phyloP scores from a whole-genome alignment of 1,284 basidiomycete species.

The Ustilago xerochloae region DNA sequence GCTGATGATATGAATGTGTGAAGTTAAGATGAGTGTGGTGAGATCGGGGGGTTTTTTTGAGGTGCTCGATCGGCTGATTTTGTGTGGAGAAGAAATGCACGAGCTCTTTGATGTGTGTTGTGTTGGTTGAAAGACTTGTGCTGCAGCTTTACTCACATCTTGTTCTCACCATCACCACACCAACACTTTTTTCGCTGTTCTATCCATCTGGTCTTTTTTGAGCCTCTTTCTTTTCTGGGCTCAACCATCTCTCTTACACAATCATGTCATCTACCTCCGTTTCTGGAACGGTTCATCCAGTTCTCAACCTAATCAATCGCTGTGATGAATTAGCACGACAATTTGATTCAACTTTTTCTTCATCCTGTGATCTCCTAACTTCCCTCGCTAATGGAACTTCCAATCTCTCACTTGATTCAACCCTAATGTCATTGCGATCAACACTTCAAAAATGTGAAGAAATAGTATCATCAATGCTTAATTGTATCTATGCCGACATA shows the following conservation, averaged over 20 bases:
- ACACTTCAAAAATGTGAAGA: constrained; percentile 27
- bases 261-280: neutral
- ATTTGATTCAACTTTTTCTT: constrained; percentile 24
- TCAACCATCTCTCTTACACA: no score
- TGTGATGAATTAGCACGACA: constrained; percentile 32
- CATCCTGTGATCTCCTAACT: constrained; percentile 7
- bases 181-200: neutral
- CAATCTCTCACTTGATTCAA: neutral
- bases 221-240: no score
- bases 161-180: neutral
- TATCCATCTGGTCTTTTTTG: neutral
- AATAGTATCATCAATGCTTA: constrained; percentile 17
- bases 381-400: neutral
- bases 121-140: neutral
- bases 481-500: constrained; percentile 27
- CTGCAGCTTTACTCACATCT: neutral
- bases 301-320: constrained; percentile 33
- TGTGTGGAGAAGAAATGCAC: neutral
- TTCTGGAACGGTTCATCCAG: constrained; percentile 19
- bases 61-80: constrained; percentile 1
- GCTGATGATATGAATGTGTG: neutral
- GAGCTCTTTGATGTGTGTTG: no score
- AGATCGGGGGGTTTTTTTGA: neutral
- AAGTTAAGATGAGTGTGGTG: neutral
- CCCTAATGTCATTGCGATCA: constrained; percentile 11